phyloP scores from a whole-genome alignment of 2,329 filamentous ascomycete genomes.

The Cercospora sojina region DNA sequence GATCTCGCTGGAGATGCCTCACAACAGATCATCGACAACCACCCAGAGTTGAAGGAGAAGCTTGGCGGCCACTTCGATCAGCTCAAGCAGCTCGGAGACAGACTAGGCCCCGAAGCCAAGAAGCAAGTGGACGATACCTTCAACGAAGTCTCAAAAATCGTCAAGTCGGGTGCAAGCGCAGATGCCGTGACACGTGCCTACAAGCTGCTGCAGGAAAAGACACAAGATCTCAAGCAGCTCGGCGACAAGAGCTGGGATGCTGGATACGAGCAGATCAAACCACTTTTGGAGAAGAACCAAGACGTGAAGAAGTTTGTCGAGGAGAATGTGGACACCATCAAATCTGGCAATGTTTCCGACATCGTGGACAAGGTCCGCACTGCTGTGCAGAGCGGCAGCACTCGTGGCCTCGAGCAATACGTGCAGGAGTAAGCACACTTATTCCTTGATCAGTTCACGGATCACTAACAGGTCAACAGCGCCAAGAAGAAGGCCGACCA shows the following conservation, averaged over 20 bases:
- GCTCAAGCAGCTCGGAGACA: slow-evolving; percentile 66
- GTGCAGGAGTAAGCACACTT: slow-evolving; percentile 48
- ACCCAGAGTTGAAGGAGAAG: slow-evolving; percentile 71
- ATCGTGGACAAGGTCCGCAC: slow-evolving; percentile 63
- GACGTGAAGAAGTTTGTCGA: slow-evolving; percentile 70
- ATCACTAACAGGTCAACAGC: slow-evolving; percentile 17
- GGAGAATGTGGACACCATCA: slow-evolving; percentile 66
- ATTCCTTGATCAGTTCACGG: not conserved
- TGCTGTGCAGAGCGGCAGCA: slow-evolving; percentile 61
- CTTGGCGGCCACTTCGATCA: slow-evolving; percentile 67
- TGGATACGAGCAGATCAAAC: slow-evolving; percentile 67
- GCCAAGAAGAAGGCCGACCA: slow-evolving; percentile 61
- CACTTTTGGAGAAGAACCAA: slow-evolving; percentile 73
- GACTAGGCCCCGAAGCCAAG: slow-evolving; percentile 73
- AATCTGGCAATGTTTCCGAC: slow-evolving; percentile 64
- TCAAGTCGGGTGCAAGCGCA: slow-evolving; percentile 60
- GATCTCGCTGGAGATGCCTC: slow-evolving; percentile 63
- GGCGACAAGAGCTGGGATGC: slow-evolving; percentile 71
- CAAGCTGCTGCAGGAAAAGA: slow-evolving; percentile 68
- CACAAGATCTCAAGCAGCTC: slow-evolving; percentile 63
- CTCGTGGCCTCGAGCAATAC: slow-evolving; percentile 60
- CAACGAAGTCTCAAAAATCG: slow-evolving; percentile 62
- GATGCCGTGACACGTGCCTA: slow-evolving; percentile 57
- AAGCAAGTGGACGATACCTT: slow-evolving; percentile 73
- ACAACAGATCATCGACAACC: slow-evolving; percentile 67